Evolutionary conservation across 225 moss, liverwort and hornwort species (phyloP).

Genomic region (Takakia lepidozioides): DNA sequence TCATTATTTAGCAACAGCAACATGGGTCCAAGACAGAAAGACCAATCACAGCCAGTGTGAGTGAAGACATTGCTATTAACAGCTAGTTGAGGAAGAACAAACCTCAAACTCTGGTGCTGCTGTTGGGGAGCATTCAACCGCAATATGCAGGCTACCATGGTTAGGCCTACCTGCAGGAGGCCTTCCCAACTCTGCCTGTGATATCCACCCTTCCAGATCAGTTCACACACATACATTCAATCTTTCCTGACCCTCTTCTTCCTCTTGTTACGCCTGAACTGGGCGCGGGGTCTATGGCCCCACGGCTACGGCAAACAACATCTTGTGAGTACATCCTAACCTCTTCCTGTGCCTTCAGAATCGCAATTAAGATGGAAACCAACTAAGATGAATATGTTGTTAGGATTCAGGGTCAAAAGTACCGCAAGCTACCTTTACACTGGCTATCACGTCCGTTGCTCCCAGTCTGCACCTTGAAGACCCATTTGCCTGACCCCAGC

Average conservation of each 20-base stretch:
- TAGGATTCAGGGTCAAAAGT: background rate
- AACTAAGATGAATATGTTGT: no score
- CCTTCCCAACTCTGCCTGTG: constrained; percentile 85
- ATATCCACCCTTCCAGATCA: constrained; percentile 4
- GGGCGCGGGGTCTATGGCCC: no score
- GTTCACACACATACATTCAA: background rate
- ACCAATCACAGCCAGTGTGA: no score
- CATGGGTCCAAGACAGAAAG: no score
- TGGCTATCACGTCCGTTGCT: constrained; percentile 77
- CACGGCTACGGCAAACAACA: no score
- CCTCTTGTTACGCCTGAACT: no score
- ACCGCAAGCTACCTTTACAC: constrained; percentile 53
- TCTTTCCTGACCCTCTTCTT: background rate
- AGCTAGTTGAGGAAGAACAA: no score
- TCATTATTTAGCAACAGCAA: no score
- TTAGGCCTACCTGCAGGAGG: constrained; percentile 69
- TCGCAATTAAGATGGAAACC: no score
- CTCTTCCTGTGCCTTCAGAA: background rate
- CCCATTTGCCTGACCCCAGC: constrained; percentile 63
- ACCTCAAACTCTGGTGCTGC: constrained; percentile 92
- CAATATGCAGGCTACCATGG: constrained; percentile 77
- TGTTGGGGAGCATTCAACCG: constrained; percentile 84
- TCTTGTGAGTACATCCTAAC: background rate
- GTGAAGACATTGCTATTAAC: no score
- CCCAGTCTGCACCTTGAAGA: constrained; percentile 77